Evolutionary conservation across 1,284 basidiomycete species (phyloP), one percentile per base, ranked within the genome.

Genomic region (Xerocomus amazonicus): DNA sequence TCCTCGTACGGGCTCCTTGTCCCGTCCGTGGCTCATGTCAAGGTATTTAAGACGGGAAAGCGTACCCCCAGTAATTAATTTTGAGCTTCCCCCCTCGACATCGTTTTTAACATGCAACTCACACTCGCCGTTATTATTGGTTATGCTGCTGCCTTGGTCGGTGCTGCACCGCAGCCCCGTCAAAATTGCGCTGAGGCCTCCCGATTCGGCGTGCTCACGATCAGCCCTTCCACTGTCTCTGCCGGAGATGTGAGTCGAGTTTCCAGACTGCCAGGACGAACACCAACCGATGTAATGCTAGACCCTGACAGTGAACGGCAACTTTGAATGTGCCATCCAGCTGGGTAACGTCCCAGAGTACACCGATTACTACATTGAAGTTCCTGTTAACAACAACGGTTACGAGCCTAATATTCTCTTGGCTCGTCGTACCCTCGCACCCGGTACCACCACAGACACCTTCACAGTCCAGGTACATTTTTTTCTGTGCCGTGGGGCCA

Each of bases 311-410:
- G 51, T 66, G 17, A 51, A 46, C 8, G 48, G 63, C 5, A 49
- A 70, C 50, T 66, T 66, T 7, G 57, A n/a, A 16, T 66, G 64
- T 9, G 63, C 68, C 37, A 47, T 59, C 49, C 53, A 3, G 38
- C 61, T 59, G n/a, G 51, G 50, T 13, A 17, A 45, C 27, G 29
- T 45, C 10, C 68, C 65, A 6, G 38, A 57, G 51, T 66, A 48
- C 50, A 67, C 55, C 45, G 65, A 66, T 50, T 66, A 69, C 49
- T 69, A 70, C 29, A 62, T 66, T n/a, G 62, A 63, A 40, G 68
- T 68, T 13, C 54, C 65, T 4, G 44, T 33, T 28, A 61, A 65
- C 40, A 66, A 66, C 56, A 66, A 61, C 19, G 65, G 68, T 13
- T 2, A 61, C 32, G 68, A 66, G 26, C 62, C 68, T 32, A 60